Percentiles rank a stretch among this genome's conserved stretches.
Conservation (phyloP, 495 filamentous ascomycete genomes). For the Cercophora sp. region DNA sequence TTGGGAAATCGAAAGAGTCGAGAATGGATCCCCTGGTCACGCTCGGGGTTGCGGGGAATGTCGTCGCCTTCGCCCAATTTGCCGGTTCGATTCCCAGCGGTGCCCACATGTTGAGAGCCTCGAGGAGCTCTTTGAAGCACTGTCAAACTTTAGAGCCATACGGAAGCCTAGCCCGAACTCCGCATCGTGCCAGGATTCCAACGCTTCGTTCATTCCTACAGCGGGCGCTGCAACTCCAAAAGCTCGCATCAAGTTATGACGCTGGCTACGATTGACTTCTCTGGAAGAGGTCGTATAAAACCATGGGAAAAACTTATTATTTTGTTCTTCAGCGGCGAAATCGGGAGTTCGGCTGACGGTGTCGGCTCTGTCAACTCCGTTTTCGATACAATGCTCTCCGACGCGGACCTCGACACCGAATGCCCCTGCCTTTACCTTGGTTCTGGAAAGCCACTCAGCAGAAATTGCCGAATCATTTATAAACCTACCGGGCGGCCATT, state of each 20-base stretch:
- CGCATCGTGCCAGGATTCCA: background rate
- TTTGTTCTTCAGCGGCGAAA: background rate
- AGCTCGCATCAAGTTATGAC: background rate
- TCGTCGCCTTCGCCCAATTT: constrained; percentile 6
- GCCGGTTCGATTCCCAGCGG: constrained; percentile 2
- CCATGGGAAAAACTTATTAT: background rate
- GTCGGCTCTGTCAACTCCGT: background rate
- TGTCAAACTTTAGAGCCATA: background rate
- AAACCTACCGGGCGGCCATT: background rate
- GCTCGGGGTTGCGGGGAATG: constrained; percentile 7
- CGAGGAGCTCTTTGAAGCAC: background rate
- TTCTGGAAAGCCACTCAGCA: background rate
- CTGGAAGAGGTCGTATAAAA: background rate
- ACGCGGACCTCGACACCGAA: constrained; percentile 1
- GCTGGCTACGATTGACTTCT: background rate
- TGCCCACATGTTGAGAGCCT: background rate
- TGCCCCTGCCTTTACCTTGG: background rate
- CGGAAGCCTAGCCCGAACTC: background rate
- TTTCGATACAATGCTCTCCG: background rate
- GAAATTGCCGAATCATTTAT: background rate
- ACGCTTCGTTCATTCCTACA: background rate
- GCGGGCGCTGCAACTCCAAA: background rate
- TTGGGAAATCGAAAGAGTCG: too few species aligned
- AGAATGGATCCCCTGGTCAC: constrained; percentile 3
- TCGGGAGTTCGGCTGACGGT: background rate